Conservation (phyloP, 2,329 filamentous ascomycete species). For the Cladosporium phlei region DNA sequence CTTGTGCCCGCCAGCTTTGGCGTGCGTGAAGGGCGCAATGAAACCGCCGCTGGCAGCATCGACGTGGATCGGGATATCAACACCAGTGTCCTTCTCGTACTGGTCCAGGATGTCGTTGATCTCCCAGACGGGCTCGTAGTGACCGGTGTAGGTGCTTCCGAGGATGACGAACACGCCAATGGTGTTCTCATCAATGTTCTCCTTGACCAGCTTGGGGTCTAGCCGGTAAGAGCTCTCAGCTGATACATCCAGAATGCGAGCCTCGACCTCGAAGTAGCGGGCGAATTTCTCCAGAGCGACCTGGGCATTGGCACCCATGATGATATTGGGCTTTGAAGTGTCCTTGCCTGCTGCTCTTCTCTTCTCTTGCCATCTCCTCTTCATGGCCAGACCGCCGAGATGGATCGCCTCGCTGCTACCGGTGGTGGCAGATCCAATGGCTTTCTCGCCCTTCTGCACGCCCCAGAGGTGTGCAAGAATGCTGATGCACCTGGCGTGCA, state of each 20-base stretch:
- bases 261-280: constrained; percentile 69
- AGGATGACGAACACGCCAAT: constrained; percentile 72
- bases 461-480: constrained; percentile 66
- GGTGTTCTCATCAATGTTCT: constrained; percentile 70
- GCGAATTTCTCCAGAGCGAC: constrained; percentile 70
- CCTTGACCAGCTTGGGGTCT: constrained; percentile 58
- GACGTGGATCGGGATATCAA: constrained; percentile 64
- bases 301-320: constrained; percentile 71
- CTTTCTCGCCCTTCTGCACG: constrained; percentile 56
- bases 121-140: constrained; percentile 67
- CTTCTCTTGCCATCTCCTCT: constrained; percentile 66
- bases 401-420: constrained; percentile 69
- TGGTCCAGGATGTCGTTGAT: constrained; percentile 61
- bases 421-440: constrained; percentile 65
- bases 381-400: constrained; percentile 68
- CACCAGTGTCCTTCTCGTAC: constrained; percentile 56
- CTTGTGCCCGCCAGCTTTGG: constrained; percentile 51
- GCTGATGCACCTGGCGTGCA: constrained; percentile 63
- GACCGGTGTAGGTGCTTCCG: constrained; percentile 68
- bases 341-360: constrained; percentile 58
- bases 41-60: constrained; percentile 60
- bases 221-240: constrained; percentile 57
- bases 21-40: constrained; percentile 57
- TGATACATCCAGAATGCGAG: constrained; percentile 59
- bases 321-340: constrained; percentile 61